Base-by-base conservation (phyloP, 495 filamentous ascomycete species). In the Acidomyces sp. region DNA sequence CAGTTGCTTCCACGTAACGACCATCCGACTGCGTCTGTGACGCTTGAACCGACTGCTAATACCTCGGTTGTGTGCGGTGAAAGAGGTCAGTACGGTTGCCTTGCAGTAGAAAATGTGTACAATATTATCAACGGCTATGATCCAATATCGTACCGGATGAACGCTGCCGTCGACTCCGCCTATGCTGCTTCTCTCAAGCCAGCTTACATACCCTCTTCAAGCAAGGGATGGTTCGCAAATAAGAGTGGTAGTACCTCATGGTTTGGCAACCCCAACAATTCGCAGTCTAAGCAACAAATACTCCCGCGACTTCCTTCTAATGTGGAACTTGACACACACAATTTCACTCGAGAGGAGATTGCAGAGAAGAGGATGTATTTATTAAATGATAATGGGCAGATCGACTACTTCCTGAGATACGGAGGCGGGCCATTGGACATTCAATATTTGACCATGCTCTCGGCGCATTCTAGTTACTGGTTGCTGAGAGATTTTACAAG, bases 401-500 rank as follows among this genome's bases (percentile, higher is more conserved):
- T 97, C 25, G 90, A 97, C 57, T 97, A 74, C 53, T 92, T 75
- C 44, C 60, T 97, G 3, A 73, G 73, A 30, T 82, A 82, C 30
- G 81, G 82, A 0, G 75, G 80, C 16, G 84, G 88, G 0, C 71
- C 85, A 3, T 65, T 96, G 20, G 87, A 92, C 60, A 82, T 94
- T 37, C 87, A 95, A 65, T 97, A 97, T 56, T 58, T 95, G 3
- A 94, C 92, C 48, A 97, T 97, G 88, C 60, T 97, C 43, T 82
- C 85, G 41, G 90, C 90, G n/a, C 90, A 97, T 60, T 85, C 82
- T 42, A 84, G 80, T 46, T 97, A 97, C 53, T 96, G 90, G 90
- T 71, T 71, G 7, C 74, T 78, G 48, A 68, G 70, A 41, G 90
- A 96, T 56, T 83, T 96, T 60, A 75, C 90, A 18, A 62, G 87